Evolutionary conservation across 116 monocot genomes (phyloP), one percentile per base, ranked within the genome.

Genomic region (Iris pallida): DNA sequence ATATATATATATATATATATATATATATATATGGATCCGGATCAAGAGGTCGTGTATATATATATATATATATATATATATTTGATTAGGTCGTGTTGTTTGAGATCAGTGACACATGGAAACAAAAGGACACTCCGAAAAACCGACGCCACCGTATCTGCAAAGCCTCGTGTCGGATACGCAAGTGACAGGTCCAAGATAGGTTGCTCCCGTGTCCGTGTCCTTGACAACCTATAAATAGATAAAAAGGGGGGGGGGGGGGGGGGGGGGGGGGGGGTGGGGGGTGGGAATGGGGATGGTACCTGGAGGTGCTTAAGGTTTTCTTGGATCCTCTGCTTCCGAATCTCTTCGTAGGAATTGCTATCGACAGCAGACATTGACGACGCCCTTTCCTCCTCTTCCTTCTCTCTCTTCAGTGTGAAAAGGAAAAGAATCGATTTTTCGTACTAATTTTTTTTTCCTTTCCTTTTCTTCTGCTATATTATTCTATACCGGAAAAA

Each of bases 271-370:
- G 30, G 30, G n/a, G n/a, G n/a, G n/a, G n/a, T n/a, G n/a, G n/a
- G n/a, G n/a, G n/a, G n/a, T n/a, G n/a, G n/a, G n/a, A 51, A 11
- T 49, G 4, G 5, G 15, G 8, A 0, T 49, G 20, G 7, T 45
- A 84, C 84, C 76, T 84, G 76, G 18, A 84, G 80, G 10, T 80
- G 76, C 76, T 80, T 80, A 20, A 75, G 70, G 30, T 84, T 84
- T 58, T 84, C 80, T 51, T 77, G 70, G 44, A 84, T 52, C 65
- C 80, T 76, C 58, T 66, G 58, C 57, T 73, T 76, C 6, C 80
- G 80, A 42, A 61, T 59, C 19, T 77, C 84, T 47, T 84, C 84
- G 61, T 84, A 80, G 13, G 80, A 65, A 65, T 54, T 63, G 20
- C 20, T 59, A 30, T 59, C 64, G 11, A 51, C 53, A 43, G 2